phyloP scores from a whole-genome alignment of 2,329 filamentous ascomycete species.

The Cladosporium oxysporum region DNA sequence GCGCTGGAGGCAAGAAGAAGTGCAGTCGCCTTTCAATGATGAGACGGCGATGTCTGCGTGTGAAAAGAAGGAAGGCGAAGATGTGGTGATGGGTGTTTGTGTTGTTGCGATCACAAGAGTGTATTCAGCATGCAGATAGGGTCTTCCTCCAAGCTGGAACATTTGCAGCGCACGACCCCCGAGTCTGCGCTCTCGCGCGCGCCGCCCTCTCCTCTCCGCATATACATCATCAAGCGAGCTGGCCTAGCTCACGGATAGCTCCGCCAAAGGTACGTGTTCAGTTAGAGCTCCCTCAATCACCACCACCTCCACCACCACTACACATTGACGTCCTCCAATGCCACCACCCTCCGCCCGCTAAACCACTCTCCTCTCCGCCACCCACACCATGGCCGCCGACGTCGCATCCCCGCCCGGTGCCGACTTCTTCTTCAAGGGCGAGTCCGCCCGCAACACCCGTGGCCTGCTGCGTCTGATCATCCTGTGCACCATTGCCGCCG shows the following conservation, averaged over 20 bases:
- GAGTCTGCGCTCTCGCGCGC: background rate
- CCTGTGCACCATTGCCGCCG: conserved; percentile 84
- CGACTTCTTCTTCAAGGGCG: conserved; percentile 68
- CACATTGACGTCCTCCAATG: conserved; percentile 3
- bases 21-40: background rate
- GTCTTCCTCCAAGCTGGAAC: background rate
- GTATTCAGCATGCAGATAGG: background rate
- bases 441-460: conserved; percentile 77
- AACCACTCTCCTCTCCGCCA: conserved; percentile 6
- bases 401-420: conserved; percentile 24
- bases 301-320: background rate
- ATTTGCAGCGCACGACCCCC: conserved; percentile 10
- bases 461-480: conserved; percentile 87
- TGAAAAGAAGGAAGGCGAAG: background rate
- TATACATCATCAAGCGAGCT: conserved; percentile 1
- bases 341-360: conserved; percentile 7
- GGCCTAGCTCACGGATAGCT: background rate
- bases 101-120: background rate
- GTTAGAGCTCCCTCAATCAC: conserved; percentile 6
- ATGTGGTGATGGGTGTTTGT: background rate
- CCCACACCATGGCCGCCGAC: conserved; percentile 27
- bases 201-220: background rate
- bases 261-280: conserved; percentile 8
- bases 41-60: background rate
- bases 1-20: background rate